Percentiles rank a stretch among this genome's conserved stretches.
These are phyloP conservation scores for Leccinum sublutescens DNA, from an alignment of 768 basidiomycete genomes.

Conservation along the genomic window DNA sequence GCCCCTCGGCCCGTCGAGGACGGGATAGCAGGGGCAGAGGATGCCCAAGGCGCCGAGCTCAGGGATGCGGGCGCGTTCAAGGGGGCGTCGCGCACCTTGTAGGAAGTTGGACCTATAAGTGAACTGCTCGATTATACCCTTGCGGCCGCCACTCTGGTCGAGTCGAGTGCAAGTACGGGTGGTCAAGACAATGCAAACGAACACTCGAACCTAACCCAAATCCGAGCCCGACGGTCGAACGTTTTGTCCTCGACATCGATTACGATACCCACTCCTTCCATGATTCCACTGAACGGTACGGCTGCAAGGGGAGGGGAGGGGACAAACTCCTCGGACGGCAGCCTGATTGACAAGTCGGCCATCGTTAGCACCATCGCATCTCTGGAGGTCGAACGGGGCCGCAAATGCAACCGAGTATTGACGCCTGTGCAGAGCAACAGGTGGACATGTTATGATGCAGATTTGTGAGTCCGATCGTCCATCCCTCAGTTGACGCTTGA, in stretches of 20 bases:
- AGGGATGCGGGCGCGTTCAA: slow-evolving; percentile 8
- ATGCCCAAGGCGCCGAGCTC: slow-evolving; percentile 37
- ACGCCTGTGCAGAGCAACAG: slow-evolving; percentile 56
- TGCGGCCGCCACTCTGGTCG: background rate
- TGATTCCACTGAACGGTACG: slow-evolving; percentile 2
- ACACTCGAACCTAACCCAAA: background rate
- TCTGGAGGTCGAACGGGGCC: slow-evolving; percentile 44
- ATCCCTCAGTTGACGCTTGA: background rate
- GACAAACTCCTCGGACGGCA: slow-evolving; percentile 48
- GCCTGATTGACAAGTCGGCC: slow-evolving; percentile 37
- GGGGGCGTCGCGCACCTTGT: slow-evolving; percentile 23
- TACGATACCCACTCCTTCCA: slow-evolving; percentile 8
- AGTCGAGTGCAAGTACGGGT: background rate
- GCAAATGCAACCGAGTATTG: slow-evolving; percentile 41
- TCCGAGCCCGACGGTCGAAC: background rate
- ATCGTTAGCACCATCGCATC: slow-evolving; percentile 34
- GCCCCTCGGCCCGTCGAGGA: slow-evolving; percentile 22
- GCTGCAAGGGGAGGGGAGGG: slow-evolving; percentile 34
- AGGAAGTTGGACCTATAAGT: slow-evolving; percentile 45
- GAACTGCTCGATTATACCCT: slow-evolving; percentile 37
- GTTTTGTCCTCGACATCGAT: slow-evolving; percentile 3
- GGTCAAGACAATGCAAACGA: background rate
- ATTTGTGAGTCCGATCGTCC: slow-evolving; percentile 41
- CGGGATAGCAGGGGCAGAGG: slow-evolving; percentile 52
- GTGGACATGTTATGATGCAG: slow-evolving; percentile 27